Evolutionary conservation across 1,284 basidiomycete species (phyloP).

Genomic region (Schizophyllum amplum): DNA sequence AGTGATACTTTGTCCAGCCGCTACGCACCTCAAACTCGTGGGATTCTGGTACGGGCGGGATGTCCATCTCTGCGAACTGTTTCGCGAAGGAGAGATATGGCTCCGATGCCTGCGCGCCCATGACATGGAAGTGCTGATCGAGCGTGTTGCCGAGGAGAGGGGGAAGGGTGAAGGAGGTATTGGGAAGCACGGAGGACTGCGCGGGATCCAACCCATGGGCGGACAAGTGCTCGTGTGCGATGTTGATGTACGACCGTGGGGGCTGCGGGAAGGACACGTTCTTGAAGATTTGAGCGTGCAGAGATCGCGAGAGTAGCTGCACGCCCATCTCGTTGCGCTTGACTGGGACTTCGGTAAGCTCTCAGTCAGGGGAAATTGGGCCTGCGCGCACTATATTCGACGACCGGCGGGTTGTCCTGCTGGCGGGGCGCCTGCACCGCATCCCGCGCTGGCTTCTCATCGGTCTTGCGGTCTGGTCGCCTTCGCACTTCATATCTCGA

Average conservation of each 20-base stretch:
- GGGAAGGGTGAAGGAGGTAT: slow-evolving; percentile 79
- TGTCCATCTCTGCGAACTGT: slow-evolving; percentile 41
- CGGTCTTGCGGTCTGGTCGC: not conserved
- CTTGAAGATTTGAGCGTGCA: slow-evolving; percentile 85
- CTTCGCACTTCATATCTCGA: not conserved
- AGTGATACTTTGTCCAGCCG: slow-evolving; percentile 89
- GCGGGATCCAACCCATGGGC: slow-evolving; percentile 75
- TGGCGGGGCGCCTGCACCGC: not conserved
- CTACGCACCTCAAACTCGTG: slow-evolving; percentile 67
- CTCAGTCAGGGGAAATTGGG: not conserved
- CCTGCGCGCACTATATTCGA: not conserved
- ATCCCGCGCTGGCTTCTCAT: not conserved
- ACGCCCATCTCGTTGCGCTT: slow-evolving; percentile 87
- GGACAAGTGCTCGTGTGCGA: slow-evolving; percentile 74
- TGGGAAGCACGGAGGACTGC: slow-evolving; percentile 74
- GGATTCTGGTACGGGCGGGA: slow-evolving; percentile 51
- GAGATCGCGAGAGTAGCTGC: slow-evolving; percentile 75
- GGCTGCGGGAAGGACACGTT: slow-evolving; percentile 60
- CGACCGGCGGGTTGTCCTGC: not conserved
- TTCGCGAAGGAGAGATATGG: slow-evolving; percentile 80
- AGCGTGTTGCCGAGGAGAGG: slow-evolving; percentile 77
- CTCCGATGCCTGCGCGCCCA: slow-evolving; percentile 68
- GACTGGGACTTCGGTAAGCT: slow-evolving; percentile 22
- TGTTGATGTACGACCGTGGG: slow-evolving; percentile 54
- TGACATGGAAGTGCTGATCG: slow-evolving; percentile 83